Base-by-base conservation (phyloP, 2,329 filamentous ascomycete genomes). In the Claviceps fusiformis region DNA sequence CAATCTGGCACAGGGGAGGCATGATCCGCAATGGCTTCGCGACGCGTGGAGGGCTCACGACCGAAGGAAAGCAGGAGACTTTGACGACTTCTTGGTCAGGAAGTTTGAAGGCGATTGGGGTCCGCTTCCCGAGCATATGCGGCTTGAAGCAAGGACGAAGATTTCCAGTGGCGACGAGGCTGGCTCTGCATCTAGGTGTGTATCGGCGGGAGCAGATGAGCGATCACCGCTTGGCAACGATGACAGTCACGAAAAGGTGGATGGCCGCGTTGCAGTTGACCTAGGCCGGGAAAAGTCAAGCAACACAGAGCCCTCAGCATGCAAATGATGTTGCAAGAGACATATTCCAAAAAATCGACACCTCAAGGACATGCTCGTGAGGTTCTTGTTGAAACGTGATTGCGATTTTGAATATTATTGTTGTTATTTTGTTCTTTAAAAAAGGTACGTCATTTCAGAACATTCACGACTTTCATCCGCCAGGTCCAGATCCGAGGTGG, bases 11-110 rank as follows among this genome's bases (percentile, higher is more conserved):
- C 65, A 68, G 41, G 79, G 79, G 3, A 72, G 70, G 39, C 75
- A 80, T 56, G 77, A 81, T 59, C 70, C 72, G 1, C 70, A 71
- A 15, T 82, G 79, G 79, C 70, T 82, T 8, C 66, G 62, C 17
- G 69, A 75, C 55, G 79, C 79, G 1, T 80, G 75, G 69, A 63
- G 63, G 4, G 79, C 79, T 0, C 76, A 80, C 57, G 68, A 71
- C 54, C 68, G 71, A 61, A 74, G 78, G 55, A 69, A 67, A 52
- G 62, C 67, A 1, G 79, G 79, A 5, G 68, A 75, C 2, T 82
- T 79, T 57, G 73, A 80, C 56, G 71, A 72, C 3, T 74, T 71
- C 53, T 65, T 78, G 35, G 64, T 69, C 10, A 61, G 65, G 2
- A 71, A 71, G 54, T 77, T 81, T 55, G 68, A 73, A 60, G 63